Percentiles rank a stretch among this genome's conserved stretches.
Conservation (phyloP, 2,329 filamentous ascomycete species). For the Leptoxyphium fumago region DNA sequence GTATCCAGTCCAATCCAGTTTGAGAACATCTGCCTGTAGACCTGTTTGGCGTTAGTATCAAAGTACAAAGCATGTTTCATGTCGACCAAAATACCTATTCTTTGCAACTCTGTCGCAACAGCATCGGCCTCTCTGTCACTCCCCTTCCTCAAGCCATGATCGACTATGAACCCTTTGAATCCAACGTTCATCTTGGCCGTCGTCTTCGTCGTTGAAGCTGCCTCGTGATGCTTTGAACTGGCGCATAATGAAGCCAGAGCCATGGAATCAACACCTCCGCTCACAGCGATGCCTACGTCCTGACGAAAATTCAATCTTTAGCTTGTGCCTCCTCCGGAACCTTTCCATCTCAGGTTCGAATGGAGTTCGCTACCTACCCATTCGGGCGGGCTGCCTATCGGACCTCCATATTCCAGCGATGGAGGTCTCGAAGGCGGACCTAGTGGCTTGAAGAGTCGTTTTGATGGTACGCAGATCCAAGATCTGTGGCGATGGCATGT, state of each 20-base stretch:
- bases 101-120: constrained; percentile 25
- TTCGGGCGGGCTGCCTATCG: too few relatives aligned
- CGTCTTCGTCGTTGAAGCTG: too few relatives aligned
- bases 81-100: constrained; percentile 7
- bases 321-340: too few relatives aligned
- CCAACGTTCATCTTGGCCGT: constrained; percentile 6
- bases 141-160: constrained; percentile 42
- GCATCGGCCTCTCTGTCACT: constrained; percentile 40
- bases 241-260: constrained; percentile 63
- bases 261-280: constrained; percentile 97
- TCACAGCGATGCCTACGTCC: constrained; percentile 52
- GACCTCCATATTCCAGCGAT: too few relatives aligned
- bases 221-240: constrained; percentile 2
- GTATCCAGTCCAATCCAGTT: constrained; percentile 24
- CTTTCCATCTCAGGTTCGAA: too few relatives aligned
- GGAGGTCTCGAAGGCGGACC: too few relatives aligned
- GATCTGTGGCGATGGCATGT: too few relatives aligned
- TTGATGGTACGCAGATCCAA: too few relatives aligned
- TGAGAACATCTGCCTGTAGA: constrained; percentile 12
- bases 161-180: constrained; percentile 44
- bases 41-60: not conserved
- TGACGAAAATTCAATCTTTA: too few relatives aligned
- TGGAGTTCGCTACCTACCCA: too few relatives aligned
- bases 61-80: not conserved
- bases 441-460: too few relatives aligned